Evolutionary conservation across 106 monocot genomes (phyloP).

Genomic region (Vanilla planifolia): DNA sequence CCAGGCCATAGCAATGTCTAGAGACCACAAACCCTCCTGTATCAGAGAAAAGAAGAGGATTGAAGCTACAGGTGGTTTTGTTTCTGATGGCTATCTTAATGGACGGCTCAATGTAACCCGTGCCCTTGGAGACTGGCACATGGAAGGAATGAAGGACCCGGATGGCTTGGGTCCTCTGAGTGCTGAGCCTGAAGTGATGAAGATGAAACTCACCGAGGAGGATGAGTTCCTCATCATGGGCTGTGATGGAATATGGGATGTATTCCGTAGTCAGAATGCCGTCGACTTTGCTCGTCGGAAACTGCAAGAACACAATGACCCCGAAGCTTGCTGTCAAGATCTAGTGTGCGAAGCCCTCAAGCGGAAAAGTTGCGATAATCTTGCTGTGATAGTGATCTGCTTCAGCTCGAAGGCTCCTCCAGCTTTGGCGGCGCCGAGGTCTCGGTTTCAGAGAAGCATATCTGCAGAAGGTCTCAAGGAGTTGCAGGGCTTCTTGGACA

Average conservation of each 20-base stretch:
- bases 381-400: slow-evolving; percentile 67
- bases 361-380: slow-evolving; percentile 67
- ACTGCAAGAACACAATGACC: slow-evolving; percentile 83
- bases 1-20: slow-evolving; percentile 77
- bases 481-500: slow-evolving; percentile 62
- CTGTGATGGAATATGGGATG: slow-evolving; percentile 93
- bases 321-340: slow-evolving; percentile 52
- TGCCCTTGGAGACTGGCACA: slow-evolving; percentile 87
- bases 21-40: slow-evolving; percentile 68
- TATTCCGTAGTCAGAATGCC: slow-evolving; percentile 80
- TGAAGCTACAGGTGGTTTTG: slow-evolving; percentile 65
- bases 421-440: slow-evolving; percentile 32
- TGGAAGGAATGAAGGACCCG: slow-evolving; percentile 60
- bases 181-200: slow-evolving; percentile 76
- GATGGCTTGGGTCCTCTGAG: slow-evolving; percentile 55
- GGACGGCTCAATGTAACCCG: slow-evolving; percentile 84
- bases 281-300: slow-evolving; percentile 76
- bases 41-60: slow-evolving; percentile 43
- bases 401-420: slow-evolving; percentile 64
- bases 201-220: slow-evolving; percentile 48
- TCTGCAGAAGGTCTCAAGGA: slow-evolving; percentile 76
- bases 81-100: slow-evolving; percentile 81
- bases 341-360: slow-evolving; percentile 77
- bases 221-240: slow-evolving; percentile 91
- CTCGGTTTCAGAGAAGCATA: slow-evolving; percentile 63